Evolutionary conservation across 1,284 basidiomycete species (phyloP).

Genomic region (Marasmius fiardii): DNA sequence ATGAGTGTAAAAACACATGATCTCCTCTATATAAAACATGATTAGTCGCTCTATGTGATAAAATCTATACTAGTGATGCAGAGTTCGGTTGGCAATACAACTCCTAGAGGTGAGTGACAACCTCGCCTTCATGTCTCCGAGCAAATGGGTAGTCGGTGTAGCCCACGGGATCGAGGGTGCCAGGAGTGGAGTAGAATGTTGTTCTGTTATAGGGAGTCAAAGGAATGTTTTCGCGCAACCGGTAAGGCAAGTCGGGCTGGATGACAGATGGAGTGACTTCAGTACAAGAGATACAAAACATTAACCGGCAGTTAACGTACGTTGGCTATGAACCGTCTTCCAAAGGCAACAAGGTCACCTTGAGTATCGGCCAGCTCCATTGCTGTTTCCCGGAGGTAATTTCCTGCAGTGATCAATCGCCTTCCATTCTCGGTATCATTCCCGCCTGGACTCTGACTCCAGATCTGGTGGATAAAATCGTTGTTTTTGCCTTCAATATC

Average conservation of each 20-base stretch:
- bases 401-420: slow-evolving; percentile 3
- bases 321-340: slow-evolving; percentile 42
- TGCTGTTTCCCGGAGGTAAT: slow-evolving; percentile 6
- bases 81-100: too few species aligned
- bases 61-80: too few species aligned
- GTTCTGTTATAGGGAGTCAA: too few species aligned
- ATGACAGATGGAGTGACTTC: too few species aligned
- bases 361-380: slow-evolving; percentile 14
- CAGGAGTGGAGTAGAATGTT: too few species aligned
- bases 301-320: slow-evolving; percentile 20
- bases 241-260: neutral
- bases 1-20: too few species aligned
- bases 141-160: too few species aligned
- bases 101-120: too few species aligned
- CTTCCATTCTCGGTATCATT: neutral
- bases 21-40: too few species aligned
- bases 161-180: too few species aligned
- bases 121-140: too few species aligned
- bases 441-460: slow-evolving; percentile 8
- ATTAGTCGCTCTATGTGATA: too few species aligned
- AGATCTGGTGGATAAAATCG: neutral
- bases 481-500: neutral
- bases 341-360: slow-evolving; percentile 36
- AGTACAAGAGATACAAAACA: neutral
- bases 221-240: neutral